Evolutionary conservation across 2,329 filamentous ascomycete genomes (phyloP).

Genomic region (Aureobasidium subglaciale): DNA sequence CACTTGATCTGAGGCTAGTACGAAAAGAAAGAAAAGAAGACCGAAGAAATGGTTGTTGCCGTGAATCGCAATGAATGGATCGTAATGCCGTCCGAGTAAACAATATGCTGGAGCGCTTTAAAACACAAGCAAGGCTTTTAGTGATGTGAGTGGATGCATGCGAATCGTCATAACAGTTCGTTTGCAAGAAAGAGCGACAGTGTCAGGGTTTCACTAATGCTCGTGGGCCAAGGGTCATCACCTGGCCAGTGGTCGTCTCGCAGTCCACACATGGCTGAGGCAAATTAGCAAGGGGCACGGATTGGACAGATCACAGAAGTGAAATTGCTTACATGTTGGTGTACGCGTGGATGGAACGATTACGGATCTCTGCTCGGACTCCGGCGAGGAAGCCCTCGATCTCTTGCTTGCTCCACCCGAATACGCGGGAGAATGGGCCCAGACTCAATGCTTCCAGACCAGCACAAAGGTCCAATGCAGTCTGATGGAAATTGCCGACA

Average conservation of each 20-base stretch:
- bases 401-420: slow-evolving; percentile 47
- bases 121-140: neutral
- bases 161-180: neutral
- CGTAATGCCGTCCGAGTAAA: slow-evolving; percentile 5
- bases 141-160: neutral
- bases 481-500: slow-evolving; percentile 76
- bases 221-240: neutral
- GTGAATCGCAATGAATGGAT: neutral
- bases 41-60: neutral
- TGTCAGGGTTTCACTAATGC: neutral
- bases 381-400: slow-evolving; percentile 56
- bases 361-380: slow-evolving; percentile 62
- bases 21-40: neutral
- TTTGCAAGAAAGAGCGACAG: neutral
- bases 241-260: slow-evolving; percentile 34
- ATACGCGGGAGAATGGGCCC: slow-evolving; percentile 42
- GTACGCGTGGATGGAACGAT: slow-evolving; percentile 62
- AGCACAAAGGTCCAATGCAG: slow-evolving; percentile 62
- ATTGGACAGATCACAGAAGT: slow-evolving; percentile 20
- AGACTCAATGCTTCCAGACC: slow-evolving; percentile 62
- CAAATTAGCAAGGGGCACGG: slow-evolving; percentile 16
- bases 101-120: slow-evolving; percentile 6
- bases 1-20: neutral
- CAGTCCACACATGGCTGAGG: slow-evolving; percentile 42
- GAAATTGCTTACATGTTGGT: slow-evolving; percentile 63